phyloP scores from a whole-genome alignment of 345 rosid species.

The Salix exigua region DNA sequence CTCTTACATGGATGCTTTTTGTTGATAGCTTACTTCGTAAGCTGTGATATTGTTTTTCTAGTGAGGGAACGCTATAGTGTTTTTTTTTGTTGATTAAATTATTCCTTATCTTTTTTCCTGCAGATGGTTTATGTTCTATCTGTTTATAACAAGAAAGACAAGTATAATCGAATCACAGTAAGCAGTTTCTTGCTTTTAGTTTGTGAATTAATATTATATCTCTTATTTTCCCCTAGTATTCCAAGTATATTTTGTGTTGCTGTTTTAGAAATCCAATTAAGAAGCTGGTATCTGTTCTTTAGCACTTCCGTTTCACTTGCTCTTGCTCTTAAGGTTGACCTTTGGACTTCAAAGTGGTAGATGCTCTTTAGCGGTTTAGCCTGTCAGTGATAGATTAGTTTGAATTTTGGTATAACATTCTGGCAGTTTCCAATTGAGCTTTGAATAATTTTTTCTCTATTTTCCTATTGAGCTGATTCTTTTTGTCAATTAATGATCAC shows the following conservation, averaged over 20 bases:
- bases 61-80: neutral
- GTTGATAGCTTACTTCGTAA: neutral
- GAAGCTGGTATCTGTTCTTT: neutral
- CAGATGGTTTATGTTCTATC: slow-evolving; percentile 98
- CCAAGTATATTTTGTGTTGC: neutral
- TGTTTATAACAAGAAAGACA: slow-evolving; percentile 91
- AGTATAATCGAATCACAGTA: slow-evolving; percentile 80
- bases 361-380: neutral
- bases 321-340: neutral
- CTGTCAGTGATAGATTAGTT: neutral
- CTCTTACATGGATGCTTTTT: neutral
- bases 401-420: neutral
- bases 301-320: neutral
- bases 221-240: neutral
- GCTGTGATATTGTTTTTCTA: neutral
- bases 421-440: neutral
- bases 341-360: neutral
- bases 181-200: slow-evolving; percentile 25
- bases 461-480: neutral
- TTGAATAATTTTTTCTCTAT: neutral
- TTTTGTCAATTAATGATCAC: neutral
- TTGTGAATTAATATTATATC: neutral
- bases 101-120: slow-evolving; percentile 13
- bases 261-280: neutral
- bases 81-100: neutral